phyloP scores from a whole-genome alignment of 345 rosid species.

The Hibiscus mutabilis region DNA sequence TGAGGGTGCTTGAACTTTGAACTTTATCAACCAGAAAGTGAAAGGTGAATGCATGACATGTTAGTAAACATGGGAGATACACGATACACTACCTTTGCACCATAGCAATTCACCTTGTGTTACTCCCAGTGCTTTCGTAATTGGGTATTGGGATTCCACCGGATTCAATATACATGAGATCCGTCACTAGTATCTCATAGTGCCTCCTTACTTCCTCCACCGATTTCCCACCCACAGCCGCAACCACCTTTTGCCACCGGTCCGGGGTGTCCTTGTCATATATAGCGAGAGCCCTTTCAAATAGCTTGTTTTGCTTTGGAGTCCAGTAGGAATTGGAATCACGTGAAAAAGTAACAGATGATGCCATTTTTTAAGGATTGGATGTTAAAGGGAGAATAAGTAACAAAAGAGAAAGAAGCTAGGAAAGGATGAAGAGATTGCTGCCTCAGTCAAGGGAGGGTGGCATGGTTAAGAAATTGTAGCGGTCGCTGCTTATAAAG shows the following conservation, averaged over 20 bases:
- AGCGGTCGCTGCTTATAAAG: conserved; percentile 38
- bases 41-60: conserved; percentile 8
- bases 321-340: conserved; percentile 63
- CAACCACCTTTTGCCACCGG: conserved; percentile 89
- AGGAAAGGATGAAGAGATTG: background rate
- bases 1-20: background rate
- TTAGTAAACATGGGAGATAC: conserved; percentile 4
- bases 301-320: conserved; percentile 62
- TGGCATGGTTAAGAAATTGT: conserved; percentile 30
- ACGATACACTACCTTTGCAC: conserved; percentile 27
- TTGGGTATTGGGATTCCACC: conserved; percentile 65
- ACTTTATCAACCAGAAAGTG: conserved; percentile 12
- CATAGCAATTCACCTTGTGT: conserved; percentile 28
- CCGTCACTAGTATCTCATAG: conserved; percentile 78
- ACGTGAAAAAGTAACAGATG: conserved; percentile 38
- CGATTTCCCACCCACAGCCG: conserved; percentile 71
- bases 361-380: conserved; percentile 27
- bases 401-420: conserved; percentile 3
- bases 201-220: conserved; percentile 74
- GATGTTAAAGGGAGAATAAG: conserved; percentile 3
- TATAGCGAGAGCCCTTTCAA: conserved; percentile 79
- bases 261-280: conserved; percentile 83
- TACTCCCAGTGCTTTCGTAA: conserved; percentile 35
- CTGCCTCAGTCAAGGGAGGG: conserved; percentile 25
- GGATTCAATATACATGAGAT: conserved; percentile 60